Percentiles rank a stretch among this genome's conserved stretches.
Conservation (phyloP, 768 basidiomycete genomes). For the Psilocybe cubensis region DNA sequence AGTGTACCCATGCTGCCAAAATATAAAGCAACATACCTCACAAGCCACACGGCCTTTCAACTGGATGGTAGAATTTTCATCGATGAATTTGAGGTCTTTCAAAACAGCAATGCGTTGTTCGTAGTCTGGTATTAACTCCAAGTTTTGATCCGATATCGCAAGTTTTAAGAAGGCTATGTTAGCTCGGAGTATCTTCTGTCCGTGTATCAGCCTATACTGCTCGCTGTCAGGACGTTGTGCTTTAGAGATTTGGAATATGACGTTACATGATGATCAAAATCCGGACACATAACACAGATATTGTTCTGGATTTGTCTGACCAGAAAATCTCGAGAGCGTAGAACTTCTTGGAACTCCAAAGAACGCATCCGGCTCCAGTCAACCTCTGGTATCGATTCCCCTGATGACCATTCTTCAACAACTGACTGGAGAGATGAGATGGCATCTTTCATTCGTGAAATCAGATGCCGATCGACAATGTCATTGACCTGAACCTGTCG, state of each 20-base stretch:
- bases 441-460: conserved; percentile 62
- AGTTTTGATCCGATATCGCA: conserved; percentile 93
- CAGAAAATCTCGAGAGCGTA: conserved; percentile 61
- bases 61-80: conserved; percentile 93
- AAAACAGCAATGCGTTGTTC: conserved; percentile 92
- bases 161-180: conserved; percentile 81
- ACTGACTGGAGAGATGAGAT: conserved; percentile 51
- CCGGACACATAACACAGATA: conserved; percentile 60
- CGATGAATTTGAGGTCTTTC: conserved; percentile 90
- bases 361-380: conserved; percentile 84
- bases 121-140: conserved; percentile 96
- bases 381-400: conserved; percentile 63
- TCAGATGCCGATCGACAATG: conserved; percentile 69
- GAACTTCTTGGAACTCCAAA: conserved; percentile 89
- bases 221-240: not conserved
- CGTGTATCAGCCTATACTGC: conserved; percentile 81
- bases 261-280: conserved; percentile 78
- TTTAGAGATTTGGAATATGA: not conserved
- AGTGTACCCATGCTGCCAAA: not conserved
- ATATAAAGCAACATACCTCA: conserved; percentile 60
- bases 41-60: conserved; percentile 98
- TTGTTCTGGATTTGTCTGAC: conserved; percentile 43
- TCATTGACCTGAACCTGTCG: conserved; percentile 69
- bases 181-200: conserved; percentile 70
- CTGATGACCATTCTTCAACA: conserved; percentile 59